Percentiles rank a stretch among this genome's conserved stretches.
Conservation (phyloP, 129 eudicot genomes). For the Saposhnikovia divaricata region DNA sequence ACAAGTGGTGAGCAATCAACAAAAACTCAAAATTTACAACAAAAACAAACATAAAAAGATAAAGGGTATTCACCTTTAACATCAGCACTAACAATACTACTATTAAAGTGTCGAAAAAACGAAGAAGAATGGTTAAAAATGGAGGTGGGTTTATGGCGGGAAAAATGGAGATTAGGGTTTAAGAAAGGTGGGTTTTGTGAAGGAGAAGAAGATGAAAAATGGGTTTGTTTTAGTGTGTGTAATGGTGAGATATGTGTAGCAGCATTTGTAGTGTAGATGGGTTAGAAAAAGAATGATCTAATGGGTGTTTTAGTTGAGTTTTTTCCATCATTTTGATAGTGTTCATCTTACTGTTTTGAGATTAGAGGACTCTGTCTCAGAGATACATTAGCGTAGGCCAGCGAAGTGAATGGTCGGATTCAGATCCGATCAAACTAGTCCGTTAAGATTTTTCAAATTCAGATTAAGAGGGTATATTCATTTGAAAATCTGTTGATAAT, state of each 20-base stretch:
- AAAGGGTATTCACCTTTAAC: not conserved
- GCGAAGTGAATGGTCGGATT: too few species aligned
- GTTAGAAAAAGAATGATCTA: too few species aligned
- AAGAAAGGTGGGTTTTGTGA: not conserved
- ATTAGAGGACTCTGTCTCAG: too few species aligned
- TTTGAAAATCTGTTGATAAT: too few species aligned
- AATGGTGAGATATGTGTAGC: not conserved
- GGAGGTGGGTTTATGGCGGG: not conserved
- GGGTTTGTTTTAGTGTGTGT: not conserved
- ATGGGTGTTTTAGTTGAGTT: not conserved
- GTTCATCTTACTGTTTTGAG: not conserved
- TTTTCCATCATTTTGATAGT: not conserved
- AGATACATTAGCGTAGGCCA: too few species aligned
- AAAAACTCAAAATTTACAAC: not conserved
- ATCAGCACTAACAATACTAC: not conserved
- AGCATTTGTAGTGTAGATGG: not conserved
- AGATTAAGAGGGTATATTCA: too few species aligned
- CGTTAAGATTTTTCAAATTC: too few species aligned
- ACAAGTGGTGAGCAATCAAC: not conserved
- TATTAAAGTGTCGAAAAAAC: not conserved
- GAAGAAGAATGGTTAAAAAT: not conserved
- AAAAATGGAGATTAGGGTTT: not conserved
- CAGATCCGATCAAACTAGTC: too few species aligned
- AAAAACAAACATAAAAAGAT: not conserved
- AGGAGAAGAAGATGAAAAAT: not conserved